Base-by-base conservation (phyloP, 2,329 filamentous ascomycete species). In the Cercospora zeina region DNA sequence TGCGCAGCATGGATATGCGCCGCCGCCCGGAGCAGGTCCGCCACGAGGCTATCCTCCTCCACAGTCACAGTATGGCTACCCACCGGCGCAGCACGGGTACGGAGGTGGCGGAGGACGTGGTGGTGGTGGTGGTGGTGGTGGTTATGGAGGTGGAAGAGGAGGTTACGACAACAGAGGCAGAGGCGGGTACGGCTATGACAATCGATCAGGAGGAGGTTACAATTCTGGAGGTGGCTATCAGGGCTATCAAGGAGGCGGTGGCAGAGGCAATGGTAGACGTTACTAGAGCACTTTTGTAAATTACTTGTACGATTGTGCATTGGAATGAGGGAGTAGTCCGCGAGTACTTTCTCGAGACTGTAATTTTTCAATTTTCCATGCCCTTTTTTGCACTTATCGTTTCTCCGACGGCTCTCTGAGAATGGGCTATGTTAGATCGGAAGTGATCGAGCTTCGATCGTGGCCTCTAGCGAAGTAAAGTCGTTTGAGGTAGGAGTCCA, bases 1-100 rank as follows among this genome's bases (percentile, higher is more conserved):
- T 51, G 72, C 72, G 8, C 68, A 69, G 55, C 72, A 74, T 57
- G 73, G 73, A 13, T 71, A 70, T 42, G 47, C 65, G n/a, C 68
- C 68, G 30, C 62, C 62, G 1, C 62, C 67, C 24, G 63, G 63
- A 11, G 64, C 65, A 31, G 56, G 45, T 24, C 67, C 68, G 11
- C 65, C 55, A 21, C 57, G 61, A 56, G 64, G 56, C 14, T 63
- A 63, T 50, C 61, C 61, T 13, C 61, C 62, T 19, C 49, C 37
- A 19, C 55, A 53, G 37, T 50, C 58, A 57, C 63, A 63, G 42
- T 65, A 70, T 36, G 70, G 69, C 30, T 69, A 69, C 37, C 64
- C 67, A 19, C 66, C 69, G n/a, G 62, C 63, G 10, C 68, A 67
- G 42, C 65, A 65, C n/a, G 67, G 67, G 1, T 68, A 70, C 58